Base-by-base conservation (phyloP, 164 flowering plant genomes). In the Piper betle region DNA sequence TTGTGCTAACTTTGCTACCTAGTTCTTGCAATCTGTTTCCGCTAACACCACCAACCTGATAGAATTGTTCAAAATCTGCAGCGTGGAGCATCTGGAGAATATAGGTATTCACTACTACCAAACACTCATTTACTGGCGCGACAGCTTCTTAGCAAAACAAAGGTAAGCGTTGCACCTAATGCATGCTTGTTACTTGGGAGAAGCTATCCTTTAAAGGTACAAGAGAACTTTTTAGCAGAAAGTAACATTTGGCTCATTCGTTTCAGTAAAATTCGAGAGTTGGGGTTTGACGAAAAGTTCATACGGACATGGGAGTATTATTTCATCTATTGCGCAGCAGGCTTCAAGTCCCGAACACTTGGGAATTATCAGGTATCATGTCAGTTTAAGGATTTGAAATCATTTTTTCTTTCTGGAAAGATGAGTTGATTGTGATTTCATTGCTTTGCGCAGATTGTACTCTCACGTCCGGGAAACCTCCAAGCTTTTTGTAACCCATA, bases 301-400 rank as follows among this genome's bases (percentile, higher is more conserved):
- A 83, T 93, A 18, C 68, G 96, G 58, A 89, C 94, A 37, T 87
- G 96, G 98, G 94, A 93, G 37, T 89, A 93, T 60, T 93, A 89
- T 62, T 93, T 87, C 68, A 79, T 84, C 25, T 89, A 93, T 57
- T 83, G 85, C 69, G 96, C 89, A 39, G 96, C 99, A 53, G 99
- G 96, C 40, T 90, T 90, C 70, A 86, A 74, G 68, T 56, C 97
- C 0, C 64, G 59, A 25, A 86, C 94, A 3, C 88, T 93, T 7
- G 96, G 87, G 50, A 68, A 83, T 67, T 93, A 90, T 72, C 99
- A 93, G 96, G 98, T 86, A 76, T 39, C 46, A 25, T 25, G 33
- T 25, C 33, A 25, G 33, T 25, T 25, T 25, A 25, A 25, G 33
- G 33, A 25, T 25, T 25, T 25, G 33, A 25, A 25, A 25, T 25